Percentiles rank a stretch among this genome's conserved stretches.
phyloP scores from a whole-genome alignment of 805 yeast species.

The Ogataea thermomethanolica region DNA sequence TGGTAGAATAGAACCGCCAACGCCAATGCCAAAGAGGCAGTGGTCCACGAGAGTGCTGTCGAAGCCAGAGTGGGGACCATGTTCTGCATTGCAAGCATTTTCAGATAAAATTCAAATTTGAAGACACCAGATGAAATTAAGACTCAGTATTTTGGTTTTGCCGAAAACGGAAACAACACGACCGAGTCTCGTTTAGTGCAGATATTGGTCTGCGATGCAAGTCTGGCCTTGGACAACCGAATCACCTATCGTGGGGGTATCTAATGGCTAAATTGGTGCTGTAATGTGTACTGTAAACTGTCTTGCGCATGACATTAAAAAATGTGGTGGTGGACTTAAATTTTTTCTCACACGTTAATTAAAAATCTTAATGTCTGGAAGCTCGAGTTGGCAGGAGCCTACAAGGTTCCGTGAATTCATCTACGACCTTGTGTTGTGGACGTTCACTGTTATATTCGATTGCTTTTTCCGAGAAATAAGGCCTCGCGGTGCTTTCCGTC shows the following conservation, averaged over 20 bases:
- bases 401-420: slow-evolving; percentile 36
- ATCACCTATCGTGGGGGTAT: too few species aligned
- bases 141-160: slow-evolving; percentile 4
- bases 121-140: slow-evolving; percentile 6
- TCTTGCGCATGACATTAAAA: neutral
- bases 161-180: slow-evolving; percentile 3
- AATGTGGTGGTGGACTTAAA: neutral
- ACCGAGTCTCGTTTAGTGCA: too few species aligned
- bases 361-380: slow-evolving; percentile 2
- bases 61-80: slow-evolving; percentile 9
- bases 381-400: slow-evolving; percentile 35
- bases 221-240: too few species aligned
- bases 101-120: neutral
- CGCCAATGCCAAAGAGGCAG: slow-evolving; percentile 13
- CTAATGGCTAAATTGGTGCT: too few species aligned
- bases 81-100: slow-evolving; percentile 2
- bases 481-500: slow-evolving; percentile 64
- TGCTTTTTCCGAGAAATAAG: slow-evolving; percentile 74
- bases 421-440: slow-evolving; percentile 53
- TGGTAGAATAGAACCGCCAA: slow-evolving; percentile 6
- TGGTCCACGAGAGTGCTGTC: slow-evolving; percentile 8
- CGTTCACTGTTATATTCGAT: slow-evolving; percentile 42
- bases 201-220: too few species aligned
- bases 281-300: neutral
- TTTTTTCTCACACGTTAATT: slow-evolving; percentile 4